Base-by-base conservation (phyloP, 106 monocot species). In the Dendrobium chrysotoxum region DNA sequence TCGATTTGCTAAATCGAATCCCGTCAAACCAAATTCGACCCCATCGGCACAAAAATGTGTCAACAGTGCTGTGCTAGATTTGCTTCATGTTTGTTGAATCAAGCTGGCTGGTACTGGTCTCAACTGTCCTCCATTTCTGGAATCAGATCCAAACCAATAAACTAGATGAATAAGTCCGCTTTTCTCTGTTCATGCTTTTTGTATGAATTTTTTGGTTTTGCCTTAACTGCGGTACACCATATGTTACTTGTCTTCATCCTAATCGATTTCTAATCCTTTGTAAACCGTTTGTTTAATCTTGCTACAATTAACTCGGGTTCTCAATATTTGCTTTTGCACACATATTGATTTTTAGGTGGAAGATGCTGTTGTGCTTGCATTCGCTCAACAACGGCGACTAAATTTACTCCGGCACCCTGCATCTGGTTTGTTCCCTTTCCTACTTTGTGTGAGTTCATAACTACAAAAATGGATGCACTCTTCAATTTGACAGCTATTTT, bases 301-400 rank as follows among this genome's bases (percentile, higher is more conserved):
- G 28, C 31, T 57, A 79, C 17, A 47, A 77, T 45, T 47, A 57
- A 31, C 17, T 21, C 75, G 9, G 25, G 30, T 1, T 46, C 47
- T 23, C 11, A 18, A 40, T 10, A 28, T 45, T 35, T 20, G 16
- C 66, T 44, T 40, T 80, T 39, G 30, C 38, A 13, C 40, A 2
- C 73, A 3, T 40, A 61, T 46, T 68, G 23, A 41, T 16, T 73
- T 82, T 31, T 74, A 96, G 96, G 93, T 96, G 54, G 96, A 96
- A 80, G 96, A 96, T 86, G 94, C 92, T 78, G 93, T 96, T 82
- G 81, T 90, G 54, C 78, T 88, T 94, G 83, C 92, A 79, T 75
- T 96, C 81, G 87, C 81, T 75, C 85, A 94, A 38, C 85, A 90
- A 74, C 82, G 92, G 10, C 81, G 90, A 5, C 88, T 87, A 72